phyloP scores from a whole-genome alignment of 2,329 filamentous ascomycete genomes.

The Fragosphaeria purpurea region DNA sequence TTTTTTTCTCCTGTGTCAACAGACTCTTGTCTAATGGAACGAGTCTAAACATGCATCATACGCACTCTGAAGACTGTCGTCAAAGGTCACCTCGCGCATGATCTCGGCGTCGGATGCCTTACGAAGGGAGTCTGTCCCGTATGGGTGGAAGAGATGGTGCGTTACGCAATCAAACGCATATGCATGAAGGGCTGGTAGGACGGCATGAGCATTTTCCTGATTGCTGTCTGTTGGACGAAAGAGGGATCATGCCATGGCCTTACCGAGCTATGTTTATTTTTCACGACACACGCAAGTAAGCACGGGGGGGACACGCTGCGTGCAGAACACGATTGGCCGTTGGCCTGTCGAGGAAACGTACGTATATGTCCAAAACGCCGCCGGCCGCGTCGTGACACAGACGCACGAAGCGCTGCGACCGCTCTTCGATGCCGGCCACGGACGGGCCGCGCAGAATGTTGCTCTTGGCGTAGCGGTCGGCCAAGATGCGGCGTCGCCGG shows the following conservation, averaged over 20 bases:
- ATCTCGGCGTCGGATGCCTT: conserved; percentile 47
- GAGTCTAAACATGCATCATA: conserved; percentile 2
- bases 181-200: conserved; percentile 41
- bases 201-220: too few species aligned
- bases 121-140: conserved; percentile 51
- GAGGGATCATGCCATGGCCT: not conserved
- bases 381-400: conserved; percentile 37
- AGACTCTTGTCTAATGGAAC: not conserved
- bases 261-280: conserved; percentile 1
- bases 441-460: conserved; percentile 50
- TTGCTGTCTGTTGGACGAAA: not conserved
- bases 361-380: conserved; percentile 50
- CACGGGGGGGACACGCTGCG: too few species aligned
- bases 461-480: conserved; percentile 58
- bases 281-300: too few species aligned
- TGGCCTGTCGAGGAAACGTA: conserved; percentile 22
- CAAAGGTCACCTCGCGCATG: conserved; percentile 59
- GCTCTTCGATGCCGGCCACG: conserved; percentile 46
- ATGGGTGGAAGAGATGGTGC: conserved; percentile 59
- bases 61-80: conserved; percentile 57
- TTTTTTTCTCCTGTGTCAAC: too few species aligned
- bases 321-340: too few species aligned
- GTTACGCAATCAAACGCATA: conserved; percentile 62
- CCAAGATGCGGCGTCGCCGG: conserved; percentile 51
- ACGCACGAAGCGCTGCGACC: conserved; percentile 44